These are phyloP conservation scores for Volvox africanus DNA, from an alignment of 139 green algal genomes.

Conservation along the genomic window DNA sequence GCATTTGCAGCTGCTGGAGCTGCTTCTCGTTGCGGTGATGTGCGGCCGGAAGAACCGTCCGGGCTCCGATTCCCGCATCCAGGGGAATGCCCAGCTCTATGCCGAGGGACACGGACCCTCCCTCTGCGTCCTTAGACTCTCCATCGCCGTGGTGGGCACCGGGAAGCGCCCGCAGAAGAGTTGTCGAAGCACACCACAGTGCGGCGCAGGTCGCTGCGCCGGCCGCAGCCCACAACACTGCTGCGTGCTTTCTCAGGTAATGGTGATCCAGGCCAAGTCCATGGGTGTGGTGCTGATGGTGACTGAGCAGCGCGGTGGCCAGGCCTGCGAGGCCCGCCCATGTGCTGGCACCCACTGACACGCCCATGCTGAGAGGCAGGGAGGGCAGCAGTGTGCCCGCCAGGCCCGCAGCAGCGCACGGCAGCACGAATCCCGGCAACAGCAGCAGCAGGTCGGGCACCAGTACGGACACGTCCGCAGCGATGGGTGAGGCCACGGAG, in stretches of 20 bases:
- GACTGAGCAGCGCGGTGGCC: not conserved
- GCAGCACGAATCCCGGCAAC: conserved; percentile 36
- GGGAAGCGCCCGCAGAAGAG: not conserved
- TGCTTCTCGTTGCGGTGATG: not conserved
- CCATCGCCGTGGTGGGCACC: not conserved
- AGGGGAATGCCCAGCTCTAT: not conserved
- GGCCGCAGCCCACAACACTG: conserved; percentile 5
- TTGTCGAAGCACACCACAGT: not conserved
- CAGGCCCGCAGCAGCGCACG: not conserved
- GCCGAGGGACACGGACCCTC: not conserved
- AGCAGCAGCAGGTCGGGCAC: conserved; percentile 43
- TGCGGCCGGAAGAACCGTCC: not conserved
- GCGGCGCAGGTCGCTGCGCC: conserved; percentile 8
- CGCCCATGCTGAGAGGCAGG: conserved; percentile 39
- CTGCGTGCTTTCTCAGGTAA: not conserved
- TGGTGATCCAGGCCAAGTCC: not conserved
- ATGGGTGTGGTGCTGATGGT: not conserved
- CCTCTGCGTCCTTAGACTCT: not conserved
- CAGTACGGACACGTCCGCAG: conserved; percentile 41
- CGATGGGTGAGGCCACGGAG: conserved; percentile 63
- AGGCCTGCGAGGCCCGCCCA: conserved; percentile 19
- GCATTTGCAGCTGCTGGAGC: not conserved
- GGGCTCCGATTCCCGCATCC: not conserved
- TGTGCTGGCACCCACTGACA: conserved; percentile 13
- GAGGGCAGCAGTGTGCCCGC: conserved; percentile 39